Evolutionary conservation across 1,284 basidiomycete genomes (phyloP).

Genomic region (Malassezia restricta): DNA sequence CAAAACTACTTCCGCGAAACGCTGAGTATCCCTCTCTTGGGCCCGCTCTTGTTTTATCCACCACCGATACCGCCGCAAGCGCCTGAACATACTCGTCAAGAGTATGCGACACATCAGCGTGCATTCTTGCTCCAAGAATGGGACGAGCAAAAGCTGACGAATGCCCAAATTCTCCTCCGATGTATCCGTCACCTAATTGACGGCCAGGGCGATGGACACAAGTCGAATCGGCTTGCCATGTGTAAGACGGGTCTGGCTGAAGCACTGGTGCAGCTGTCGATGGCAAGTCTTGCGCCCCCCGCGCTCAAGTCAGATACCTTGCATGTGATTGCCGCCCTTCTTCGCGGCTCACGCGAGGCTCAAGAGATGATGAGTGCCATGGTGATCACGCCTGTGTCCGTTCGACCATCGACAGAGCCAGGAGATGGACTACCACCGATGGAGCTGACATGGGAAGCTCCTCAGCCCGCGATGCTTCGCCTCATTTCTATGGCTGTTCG

Average conservation of each 20-base stretch:
- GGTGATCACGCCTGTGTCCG: constrained; percentile 26
- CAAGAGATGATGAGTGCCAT: constrained; percentile 49
- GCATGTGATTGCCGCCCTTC: constrained; percentile 54
- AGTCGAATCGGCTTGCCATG: constrained; percentile 53
- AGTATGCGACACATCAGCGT: constrained; percentile 54
- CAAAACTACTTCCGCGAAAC: constrained; percentile 97
- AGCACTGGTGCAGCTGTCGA: constrained; percentile 70
- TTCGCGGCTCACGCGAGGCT: constrained; percentile 44
- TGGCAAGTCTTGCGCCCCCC: constrained; percentile 83
- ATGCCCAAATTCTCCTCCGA: constrained; percentile 64
- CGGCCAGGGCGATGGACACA: constrained; percentile 46
- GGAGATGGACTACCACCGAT: not conserved
- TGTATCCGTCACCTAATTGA: constrained; percentile 58
- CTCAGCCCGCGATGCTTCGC: constrained; percentile 13
- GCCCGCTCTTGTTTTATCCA: constrained; percentile 75
- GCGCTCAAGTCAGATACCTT: constrained; percentile 60
- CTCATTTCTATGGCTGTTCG: constrained; percentile 14
- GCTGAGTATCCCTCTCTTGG: constrained; percentile 65
- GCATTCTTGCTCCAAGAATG: constrained; percentile 92
- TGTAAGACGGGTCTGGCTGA: constrained; percentile 58
- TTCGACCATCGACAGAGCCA: constrained; percentile 2
- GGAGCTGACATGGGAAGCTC: constrained; percentile 14
- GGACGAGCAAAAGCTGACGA: constrained; percentile 76
- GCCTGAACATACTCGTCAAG: constrained; percentile 46
- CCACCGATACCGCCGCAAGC: constrained; percentile 50